Evolutionary conservation across 2,329 filamentous ascomycete species (phyloP), one percentile per base, ranked within the genome.

Genomic region (Calonectria fujianensis): DNA sequence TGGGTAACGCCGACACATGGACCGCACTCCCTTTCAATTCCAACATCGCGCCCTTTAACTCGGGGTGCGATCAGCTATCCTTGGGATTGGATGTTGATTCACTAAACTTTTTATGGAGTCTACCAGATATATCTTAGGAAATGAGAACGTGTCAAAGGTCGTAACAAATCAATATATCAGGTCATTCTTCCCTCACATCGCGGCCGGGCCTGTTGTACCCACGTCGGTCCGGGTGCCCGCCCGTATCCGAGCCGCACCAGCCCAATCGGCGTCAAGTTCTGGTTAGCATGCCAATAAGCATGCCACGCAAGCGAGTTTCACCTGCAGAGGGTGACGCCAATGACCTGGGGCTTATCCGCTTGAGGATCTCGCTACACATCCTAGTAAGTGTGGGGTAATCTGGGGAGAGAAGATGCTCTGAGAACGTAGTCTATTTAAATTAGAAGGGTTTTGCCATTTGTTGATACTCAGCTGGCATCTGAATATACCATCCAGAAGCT

Each of bases 31-130:
- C 57, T 41, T 61, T 61, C 37, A 35, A 61, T 41, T 41, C 57
- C n/a, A 61, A 14, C 8, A 61, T 61, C n/a, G 57, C 57, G 24
- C 57, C 57, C 27, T 61, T 61, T 29, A 61, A 41, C 39, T 61
- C 57, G 14, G 57, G 35, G 13, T 61, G 57, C 16, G 57, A 61
- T n/a, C 57, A 61, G 24, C 27, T 61, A 14, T 61, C 57, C 35
- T 24, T 61, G 37, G 57, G 57, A 8, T 41, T 61, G 18, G 57
- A 61, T 41, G 57, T 61, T 14, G 57, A 61, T 11, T 35, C 57
- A 18, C 35, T 61, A 14, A 61, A 61, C 35, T 61, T 61, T 61
- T 41, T 61, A 41, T 61, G 57, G 57, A 41, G 35, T 16, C 37
- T 61, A 4, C 57, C 57, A 29, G 57, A 61, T 41, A 41, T 61